A percentile compares a stretch with the other conserved stretches of the same genome.
Conservation (phyloP, 331 rosid species). For the Quercus phellos region DNA sequence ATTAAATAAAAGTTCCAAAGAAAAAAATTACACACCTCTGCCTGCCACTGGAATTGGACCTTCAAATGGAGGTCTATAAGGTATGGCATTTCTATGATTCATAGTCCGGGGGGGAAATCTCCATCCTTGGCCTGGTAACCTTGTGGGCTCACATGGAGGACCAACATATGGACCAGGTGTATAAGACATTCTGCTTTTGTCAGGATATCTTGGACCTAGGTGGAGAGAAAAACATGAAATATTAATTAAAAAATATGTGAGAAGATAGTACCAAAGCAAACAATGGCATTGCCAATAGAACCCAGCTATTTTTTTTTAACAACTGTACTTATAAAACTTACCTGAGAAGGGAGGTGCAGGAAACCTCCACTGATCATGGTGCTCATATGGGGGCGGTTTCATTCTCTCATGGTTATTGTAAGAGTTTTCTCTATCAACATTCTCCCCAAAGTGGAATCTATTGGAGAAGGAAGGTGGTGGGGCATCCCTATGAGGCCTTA, state of each 20-base stretch:
- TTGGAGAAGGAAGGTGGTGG: conserved; percentile 57
- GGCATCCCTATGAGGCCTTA: conserved; percentile 58
- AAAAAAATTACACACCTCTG: conserved; percentile 45
- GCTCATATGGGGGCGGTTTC: conserved; percentile 62
- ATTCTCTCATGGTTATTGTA: conserved; percentile 80
- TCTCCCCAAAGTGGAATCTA: conserved; percentile 50
- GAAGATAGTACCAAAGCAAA: conserved; percentile 1
- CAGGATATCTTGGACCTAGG: conserved; percentile 64
- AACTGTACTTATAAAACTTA: conserved; percentile 19
- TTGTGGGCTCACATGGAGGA: conserved; percentile 65
- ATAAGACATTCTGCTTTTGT: conserved; percentile 38
- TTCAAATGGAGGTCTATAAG: conserved; percentile 74
- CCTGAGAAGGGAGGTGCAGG: conserved; percentile 60
- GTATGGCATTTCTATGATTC: conserved; percentile 57
- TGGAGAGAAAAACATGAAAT: conserved; percentile 9
- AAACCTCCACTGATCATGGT: conserved; percentile 62
- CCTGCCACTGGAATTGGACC: conserved; percentile 65
- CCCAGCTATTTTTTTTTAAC: background rate
- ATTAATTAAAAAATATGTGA: background rate
- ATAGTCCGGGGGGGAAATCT: conserved; percentile 67
- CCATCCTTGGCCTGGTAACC: conserved; percentile 72
- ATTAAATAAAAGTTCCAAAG: background rate
- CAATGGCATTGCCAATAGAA: background rate
- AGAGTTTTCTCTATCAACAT: conserved; percentile 69
- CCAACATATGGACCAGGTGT: conserved; percentile 54